Percentiles rank a stretch among this genome's conserved stretches.
Evolutionary conservation across 2,329 filamentous ascomycete genomes (phyloP).

Genomic region (Phyllosticta citriasiana): DNA sequence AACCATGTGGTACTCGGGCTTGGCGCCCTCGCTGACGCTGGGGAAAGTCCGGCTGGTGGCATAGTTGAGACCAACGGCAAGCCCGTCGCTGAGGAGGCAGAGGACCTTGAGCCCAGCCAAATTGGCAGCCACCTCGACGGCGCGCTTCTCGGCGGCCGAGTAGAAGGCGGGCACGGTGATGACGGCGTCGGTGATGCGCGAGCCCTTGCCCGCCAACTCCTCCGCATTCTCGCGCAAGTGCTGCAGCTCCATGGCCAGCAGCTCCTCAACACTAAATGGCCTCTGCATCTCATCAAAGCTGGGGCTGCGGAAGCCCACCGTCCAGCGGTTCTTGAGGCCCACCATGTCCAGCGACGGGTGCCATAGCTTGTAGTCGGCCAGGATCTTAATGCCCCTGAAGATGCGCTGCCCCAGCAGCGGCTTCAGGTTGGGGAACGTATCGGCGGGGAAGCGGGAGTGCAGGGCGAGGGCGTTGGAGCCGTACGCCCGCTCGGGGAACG

Average conservation of each 20-base stretch:
- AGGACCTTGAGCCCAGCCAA: slow-evolving; percentile 82
- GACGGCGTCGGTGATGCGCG: slow-evolving; percentile 67
- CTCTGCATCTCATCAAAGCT: slow-evolving; percentile 55
- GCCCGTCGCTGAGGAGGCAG: slow-evolving; percentile 74
- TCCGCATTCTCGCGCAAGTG: slow-evolving; percentile 87
- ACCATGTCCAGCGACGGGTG: slow-evolving; percentile 71
- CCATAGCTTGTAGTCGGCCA: slow-evolving; percentile 60
- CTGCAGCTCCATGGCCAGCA: slow-evolving; percentile 92
- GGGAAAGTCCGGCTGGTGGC: slow-evolving; percentile 86
- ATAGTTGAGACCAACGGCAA: slow-evolving; percentile 92
- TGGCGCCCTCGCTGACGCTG: slow-evolving; percentile 67
- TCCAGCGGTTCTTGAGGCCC: slow-evolving; percentile 46
- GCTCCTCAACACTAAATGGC: slow-evolving; percentile 69
- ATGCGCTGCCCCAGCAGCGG: slow-evolving; percentile 68
- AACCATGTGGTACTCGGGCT: slow-evolving; percentile 84
- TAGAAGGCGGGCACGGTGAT: slow-evolving; percentile 88
- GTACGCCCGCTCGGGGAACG: slow-evolving; percentile 82
- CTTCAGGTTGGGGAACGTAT: slow-evolving; percentile 94
- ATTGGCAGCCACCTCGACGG: slow-evolving; percentile 72
- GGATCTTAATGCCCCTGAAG: slow-evolving; percentile 37
- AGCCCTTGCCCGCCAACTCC: slow-evolving; percentile 64
- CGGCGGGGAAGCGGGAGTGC: slow-evolving; percentile 75
- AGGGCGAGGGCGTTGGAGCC: slow-evolving; percentile 86
- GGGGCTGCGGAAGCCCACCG: slow-evolving; percentile 72
- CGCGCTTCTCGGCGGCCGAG: slow-evolving; percentile 79